A percentile compares a stretch with the other conserved stretches of the same genome.
phyloP scores from a whole-genome alignment of 2,329 filamentous ascomycete genomes.

The Calonectria pauciramosa region DNA sequence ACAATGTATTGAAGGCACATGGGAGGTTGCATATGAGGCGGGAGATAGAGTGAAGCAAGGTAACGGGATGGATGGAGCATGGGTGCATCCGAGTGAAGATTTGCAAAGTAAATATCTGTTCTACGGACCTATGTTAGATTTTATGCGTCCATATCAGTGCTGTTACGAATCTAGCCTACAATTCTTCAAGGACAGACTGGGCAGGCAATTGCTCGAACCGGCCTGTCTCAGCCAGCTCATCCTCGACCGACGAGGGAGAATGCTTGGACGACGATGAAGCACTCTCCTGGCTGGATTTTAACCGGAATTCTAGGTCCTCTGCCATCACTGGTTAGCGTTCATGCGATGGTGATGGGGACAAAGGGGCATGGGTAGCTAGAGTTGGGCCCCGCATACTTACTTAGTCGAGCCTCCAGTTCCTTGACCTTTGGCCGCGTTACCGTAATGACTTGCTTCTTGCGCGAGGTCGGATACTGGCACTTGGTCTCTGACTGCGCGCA shows the following conservation, averaged over 20 bases:
- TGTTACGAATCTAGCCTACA: conserved; percentile 37
- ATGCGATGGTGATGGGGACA: not conserved
- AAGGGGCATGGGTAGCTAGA: not conserved
- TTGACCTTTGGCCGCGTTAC: conserved; percentile 45
- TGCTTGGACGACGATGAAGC: conserved; percentile 35
- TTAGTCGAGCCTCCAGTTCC: conserved; percentile 44
- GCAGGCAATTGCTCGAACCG: conserved; percentile 49
- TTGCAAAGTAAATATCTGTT: conserved; percentile 38
- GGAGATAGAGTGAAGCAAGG: conserved; percentile 40
- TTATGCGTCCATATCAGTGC: not conserved
- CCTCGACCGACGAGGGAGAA: conserved; percentile 22
- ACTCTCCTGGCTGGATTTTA: conserved; percentile 34
- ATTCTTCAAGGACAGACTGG: conserved; percentile 41
- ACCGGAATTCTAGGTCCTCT: conserved; percentile 42
- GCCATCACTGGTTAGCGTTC: conserved; percentile 4
- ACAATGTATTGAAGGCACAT: conserved; percentile 45
- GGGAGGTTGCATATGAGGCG: conserved; percentile 43
- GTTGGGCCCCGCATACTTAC: conserved; percentile 35
- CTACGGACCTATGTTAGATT: conserved; percentile 10
- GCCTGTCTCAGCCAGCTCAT: conserved; percentile 42
- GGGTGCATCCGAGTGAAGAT: conserved; percentile 28
- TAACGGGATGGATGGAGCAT: conserved; percentile 41
- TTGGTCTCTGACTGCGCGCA: conserved; percentile 37
- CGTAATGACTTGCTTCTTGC: conserved; percentile 42
- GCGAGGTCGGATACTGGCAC: conserved; percentile 46